Base-by-base conservation (phyloP, 2,329 filamentous ascomycete species). In the Biscogniauxia mediterranea region DNA sequence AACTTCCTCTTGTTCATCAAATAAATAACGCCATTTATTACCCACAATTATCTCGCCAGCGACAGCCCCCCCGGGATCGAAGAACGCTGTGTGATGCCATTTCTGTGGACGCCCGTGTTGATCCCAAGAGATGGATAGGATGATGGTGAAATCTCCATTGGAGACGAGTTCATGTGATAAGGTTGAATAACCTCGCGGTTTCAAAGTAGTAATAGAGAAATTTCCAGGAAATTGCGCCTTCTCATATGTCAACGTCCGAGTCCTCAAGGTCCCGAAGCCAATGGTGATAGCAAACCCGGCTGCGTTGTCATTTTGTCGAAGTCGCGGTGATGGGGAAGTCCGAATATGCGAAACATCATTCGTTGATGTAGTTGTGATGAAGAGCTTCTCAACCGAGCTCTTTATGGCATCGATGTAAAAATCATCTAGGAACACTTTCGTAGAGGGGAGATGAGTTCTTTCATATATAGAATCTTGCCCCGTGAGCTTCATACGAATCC, bases 81-180 rank as follows among this genome's bases (percentile, higher is more conserved):
- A 11, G 1, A 68, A 58, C 3, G 25, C 53, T 9, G 64, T 64
- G 9, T 66, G 51, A 2, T 38, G 11, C 61, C 60, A 68, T 1
- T 59, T n/a, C 6, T 55, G 46, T 1, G 64, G 58, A 5, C 2
- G 28, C 0, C 21, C 38, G 13, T 53, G 3, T 1, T 52, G 11
- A n/a, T 60, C 49, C 66, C 66, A 69, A 15, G 54, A 57, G 1
- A 66, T 53, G 0, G 67, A 69, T 2, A 68, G 20, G 0, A 70
- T 17, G 1, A 61, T 25, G 3, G 52, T 58, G 23, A 65, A 32
- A 4, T 23, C 54, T 0, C 56, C 59, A 23, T 52, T 52, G 2
- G 67, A 65, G 20, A 70, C 51, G 0, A 69, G 42, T 20, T 64
- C 55, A 55, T 69, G 66, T 0, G 68, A 67, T 1, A 56, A 3